phyloP scores from a whole-genome alignment of 306 rosid species.

The Corylus americana region DNA sequence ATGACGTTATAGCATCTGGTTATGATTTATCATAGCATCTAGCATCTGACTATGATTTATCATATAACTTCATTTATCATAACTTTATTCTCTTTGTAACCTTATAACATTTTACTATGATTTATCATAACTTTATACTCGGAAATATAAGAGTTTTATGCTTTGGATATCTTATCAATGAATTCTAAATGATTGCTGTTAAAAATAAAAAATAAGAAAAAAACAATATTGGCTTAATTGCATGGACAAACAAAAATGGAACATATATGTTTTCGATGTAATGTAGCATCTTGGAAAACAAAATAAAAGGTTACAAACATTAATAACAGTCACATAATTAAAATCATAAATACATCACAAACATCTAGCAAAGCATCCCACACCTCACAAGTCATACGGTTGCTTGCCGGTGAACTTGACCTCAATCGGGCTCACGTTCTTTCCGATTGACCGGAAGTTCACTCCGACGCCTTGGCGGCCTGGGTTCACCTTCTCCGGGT shows the following conservation, averaged over 20 bases:
- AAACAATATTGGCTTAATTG: background rate
- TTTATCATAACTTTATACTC: too few relatives aligned
- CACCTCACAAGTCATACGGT: constrained; percentile 57
- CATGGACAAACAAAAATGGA: constrained; percentile 12
- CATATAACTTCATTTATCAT: too few relatives aligned
- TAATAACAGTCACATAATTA: constrained; percentile 18
- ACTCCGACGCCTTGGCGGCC: constrained; percentile 89
- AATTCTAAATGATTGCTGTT: too few relatives aligned
- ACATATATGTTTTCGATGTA: constrained; percentile 7
- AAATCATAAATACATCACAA: constrained; percentile 15
- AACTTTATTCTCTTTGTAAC: too few relatives aligned
- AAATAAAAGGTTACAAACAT: constrained; percentile 4
- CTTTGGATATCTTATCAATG: too few relatives aligned
- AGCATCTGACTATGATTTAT: too few relatives aligned
- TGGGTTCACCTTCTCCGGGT: constrained; percentile 95
- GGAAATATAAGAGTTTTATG: too few relatives aligned
- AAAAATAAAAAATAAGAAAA: too few relatives aligned
- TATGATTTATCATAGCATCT: too few relatives aligned
- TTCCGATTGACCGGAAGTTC: constrained; percentile 92
- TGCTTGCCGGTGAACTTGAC: constrained; percentile 98
- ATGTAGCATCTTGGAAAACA: background rate
- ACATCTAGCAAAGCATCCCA: background rate
- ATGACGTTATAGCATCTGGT: too few relatives aligned
- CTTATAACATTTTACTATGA: too few relatives aligned
- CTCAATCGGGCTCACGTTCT: constrained; percentile 87